Base-by-base conservation (phyloP, 2,329 filamentous ascomycete genomes). In the Fusarium ambrosium region DNA sequence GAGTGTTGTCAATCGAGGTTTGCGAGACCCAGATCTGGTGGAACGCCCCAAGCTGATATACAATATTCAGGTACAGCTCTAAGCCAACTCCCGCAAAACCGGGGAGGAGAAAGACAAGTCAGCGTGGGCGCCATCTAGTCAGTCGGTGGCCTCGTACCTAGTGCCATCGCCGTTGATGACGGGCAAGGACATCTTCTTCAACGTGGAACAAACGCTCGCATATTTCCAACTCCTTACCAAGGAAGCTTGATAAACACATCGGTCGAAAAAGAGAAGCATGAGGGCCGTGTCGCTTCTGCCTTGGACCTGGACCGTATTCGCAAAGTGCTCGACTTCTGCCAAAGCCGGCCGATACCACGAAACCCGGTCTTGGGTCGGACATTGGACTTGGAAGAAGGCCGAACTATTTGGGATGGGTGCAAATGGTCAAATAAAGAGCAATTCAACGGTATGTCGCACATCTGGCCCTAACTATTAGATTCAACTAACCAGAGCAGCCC, bases 51-150 rank as follows among this genome's bases (percentile, higher is more conserved):
- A 16, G 41, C 73, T 77, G 34, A 79, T 34, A 39, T 29, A 11
- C 27, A 14, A 18, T 39, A 53, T 77, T 69, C 73, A 60, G 78
- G 79, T 10, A 79, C 74, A 34, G 73, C 82, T 32, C 72, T 81
- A 18, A 76, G 74, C 1, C 75, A 75, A 22, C 34, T 79, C 4
- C 70, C 75, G 13, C 77, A 77, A 9, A 81, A 79, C 43, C 55
- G 58, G 41, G 67, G 65, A 62, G 68, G 59, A 29, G 80, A 82
- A 41, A 81, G 87, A 66, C 87, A 92, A 79, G 85, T 90, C 70
- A 95, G 93, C 80, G 84, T 87, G 71, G 92, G 93, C 4, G 89
- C 92, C 11, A 87, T 96, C 20, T 97, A 94, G 94, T 90, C 91
- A 20, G 91, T 97, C 13, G 93, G 94, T 29, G 93, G 93, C n/a